Base-by-base conservation (phyloP, 805 yeast genomes). In the Candida coleopterorum region DNA sequence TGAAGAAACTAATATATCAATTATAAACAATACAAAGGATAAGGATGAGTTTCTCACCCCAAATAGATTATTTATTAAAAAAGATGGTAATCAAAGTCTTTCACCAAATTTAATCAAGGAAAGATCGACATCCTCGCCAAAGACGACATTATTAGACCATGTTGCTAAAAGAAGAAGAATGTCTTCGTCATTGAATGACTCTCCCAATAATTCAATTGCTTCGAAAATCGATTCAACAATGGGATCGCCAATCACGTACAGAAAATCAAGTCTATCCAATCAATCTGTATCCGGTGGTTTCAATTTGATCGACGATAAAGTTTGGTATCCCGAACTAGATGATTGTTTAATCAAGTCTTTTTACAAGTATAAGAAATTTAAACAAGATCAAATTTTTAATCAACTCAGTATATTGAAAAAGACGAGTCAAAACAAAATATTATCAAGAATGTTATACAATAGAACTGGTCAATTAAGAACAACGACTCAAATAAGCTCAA, bases 131-230 rank as follows among this genome's bases (percentile, higher is more conserved):
- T 26, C 32, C 4, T n/a, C 37, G 6, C 30, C 29, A 14, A 22
- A 16, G n/a, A 25, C 25, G 3, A 22, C 37, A 10, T 18, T 25
- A 27, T 18, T 25, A 27, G 29, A 33, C 12, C 23, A 25, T 25
- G 25, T 33, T 11, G 30, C 30, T 10, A 33, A 45, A 33, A 49
- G 37, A 33, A 43, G 51, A 29, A 44, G 43, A 40, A 16, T 44
- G 21, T 32, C 34, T 25, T 38, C 50, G 22, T 32, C 17, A 14
- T 22, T 47, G 7, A 42, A 41, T 4, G 60, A 48, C 17, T 56
- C 71, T 6, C 71, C 71, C 1, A 60, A 58, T 40, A 50, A 54
- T 38, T 50, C 58, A 4, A 49, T 64, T 20, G 72, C 71, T 12
- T 52, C 64, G 4, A 58, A 56, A 42, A 58, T 62, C 22, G 64